phyloP scores from a whole-genome alignment of 345 rosid genomes.

The Firmiana major region DNA sequence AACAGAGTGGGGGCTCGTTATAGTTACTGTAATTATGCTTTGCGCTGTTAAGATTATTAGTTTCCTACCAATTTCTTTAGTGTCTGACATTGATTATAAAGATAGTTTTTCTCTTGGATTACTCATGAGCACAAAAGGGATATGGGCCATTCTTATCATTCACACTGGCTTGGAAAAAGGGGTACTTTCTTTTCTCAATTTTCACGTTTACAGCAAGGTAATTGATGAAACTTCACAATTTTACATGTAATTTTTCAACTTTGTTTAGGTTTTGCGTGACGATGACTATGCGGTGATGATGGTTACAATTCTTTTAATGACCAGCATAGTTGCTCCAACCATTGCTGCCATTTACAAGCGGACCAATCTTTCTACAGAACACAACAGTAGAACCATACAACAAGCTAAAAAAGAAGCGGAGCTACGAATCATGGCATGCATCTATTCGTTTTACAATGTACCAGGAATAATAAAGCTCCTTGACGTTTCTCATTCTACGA shows the following conservation, averaged over 20 bases:
- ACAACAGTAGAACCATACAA: constrained; percentile 65
- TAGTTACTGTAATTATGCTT: constrained; percentile 46
- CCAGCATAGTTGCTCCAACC: constrained; percentile 61
- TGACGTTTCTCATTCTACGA: constrained; percentile 68
- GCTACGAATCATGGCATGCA: constrained; percentile 55
- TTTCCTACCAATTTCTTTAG: constrained; percentile 41
- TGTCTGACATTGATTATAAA: constrained; percentile 57
- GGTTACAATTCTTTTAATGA: constrained; percentile 64
- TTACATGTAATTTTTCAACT: background rate
- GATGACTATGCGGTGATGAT: constrained; percentile 74
- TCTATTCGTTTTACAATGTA: constrained; percentile 75
- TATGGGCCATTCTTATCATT: constrained; percentile 77
- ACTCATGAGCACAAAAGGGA: constrained; percentile 89
- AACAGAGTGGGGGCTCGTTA: constrained; percentile 43
- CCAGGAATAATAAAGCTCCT: constrained; percentile 80
- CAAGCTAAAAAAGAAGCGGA: constrained; percentile 59
- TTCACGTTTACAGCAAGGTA: background rate
- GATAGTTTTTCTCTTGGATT: constrained; percentile 85
- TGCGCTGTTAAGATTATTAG: constrained; percentile 62
- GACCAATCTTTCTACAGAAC: constrained; percentile 43
- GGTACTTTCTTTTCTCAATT: constrained; percentile 30
- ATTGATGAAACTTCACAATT: background rate
- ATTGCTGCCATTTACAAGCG: constrained; percentile 59
- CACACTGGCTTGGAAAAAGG: constrained; percentile 84
- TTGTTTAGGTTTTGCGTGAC: constrained; percentile 60